These are phyloP conservation scores for Boletus tomentosulus DNA, from an alignment of 768 basidiomycete species.

Conservation along the genomic window DNA sequence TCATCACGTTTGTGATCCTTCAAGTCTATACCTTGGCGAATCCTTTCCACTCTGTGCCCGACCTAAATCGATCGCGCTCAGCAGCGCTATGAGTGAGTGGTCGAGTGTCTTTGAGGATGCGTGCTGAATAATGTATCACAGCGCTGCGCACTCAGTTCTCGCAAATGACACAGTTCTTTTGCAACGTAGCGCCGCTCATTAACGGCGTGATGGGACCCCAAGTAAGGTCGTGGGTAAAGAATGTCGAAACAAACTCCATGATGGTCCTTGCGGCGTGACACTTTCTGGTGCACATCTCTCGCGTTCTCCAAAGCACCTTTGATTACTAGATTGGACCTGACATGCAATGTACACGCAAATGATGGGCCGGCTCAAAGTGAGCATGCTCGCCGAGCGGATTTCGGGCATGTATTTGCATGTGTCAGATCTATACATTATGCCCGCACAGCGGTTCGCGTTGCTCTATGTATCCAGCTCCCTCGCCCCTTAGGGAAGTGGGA, in stretches of 20 bases:
- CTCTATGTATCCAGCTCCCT: background rate
- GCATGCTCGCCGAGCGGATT: conserved; percentile 20
- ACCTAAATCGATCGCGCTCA: too few relatives aligned
- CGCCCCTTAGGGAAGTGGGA: conserved; percentile 9
- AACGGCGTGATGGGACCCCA: conserved; percentile 19
- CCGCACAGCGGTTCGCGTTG: conserved; percentile 16
- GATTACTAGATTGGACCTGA: conserved; percentile 8
- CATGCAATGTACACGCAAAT: conserved; percentile 21
- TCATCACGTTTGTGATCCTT: too few relatives aligned
- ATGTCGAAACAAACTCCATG: conserved; percentile 10
- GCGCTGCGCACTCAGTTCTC: conserved; percentile 19
- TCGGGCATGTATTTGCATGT: conserved; percentile 15
- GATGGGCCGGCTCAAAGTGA: conserved; percentile 23
- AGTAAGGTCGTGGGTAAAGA: conserved; percentile 13
- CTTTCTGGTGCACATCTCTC: conserved; percentile 5
- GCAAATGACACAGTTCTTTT: conserved; percentile 16
- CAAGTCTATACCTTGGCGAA: too few relatives aligned
- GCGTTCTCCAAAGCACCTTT: background rate
- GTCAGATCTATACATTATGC: conserved; percentile 20
- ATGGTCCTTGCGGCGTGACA: conserved; percentile 18
- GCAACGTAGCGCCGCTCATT: conserved; percentile 16
- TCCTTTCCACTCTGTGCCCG: too few relatives aligned
- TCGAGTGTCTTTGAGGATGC: too few relatives aligned
- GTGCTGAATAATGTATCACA: too few relatives aligned
- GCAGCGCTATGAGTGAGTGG: too few relatives aligned